These are phyloP conservation scores for Simplicillium sp. DNA, from an alignment of 2,329 filamentous ascomycete species.

Conservation along the genomic window DNA sequence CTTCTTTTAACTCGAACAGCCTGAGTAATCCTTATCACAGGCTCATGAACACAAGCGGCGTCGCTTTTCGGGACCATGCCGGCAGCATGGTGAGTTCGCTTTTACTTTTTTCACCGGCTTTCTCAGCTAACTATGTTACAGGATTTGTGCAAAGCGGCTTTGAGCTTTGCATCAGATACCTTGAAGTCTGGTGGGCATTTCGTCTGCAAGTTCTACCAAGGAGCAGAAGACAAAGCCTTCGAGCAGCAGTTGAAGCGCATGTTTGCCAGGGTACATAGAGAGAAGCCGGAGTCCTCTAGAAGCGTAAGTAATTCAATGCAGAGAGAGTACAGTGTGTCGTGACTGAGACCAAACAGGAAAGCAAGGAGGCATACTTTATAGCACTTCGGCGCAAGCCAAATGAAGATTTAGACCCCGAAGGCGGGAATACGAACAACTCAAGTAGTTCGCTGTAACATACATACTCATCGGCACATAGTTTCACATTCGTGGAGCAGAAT, in stretches of 20 bases:
- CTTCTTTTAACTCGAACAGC: slow-evolving; percentile 73
- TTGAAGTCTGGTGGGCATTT: slow-evolving; percentile 79
- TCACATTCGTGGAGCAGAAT: slow-evolving; percentile 10
- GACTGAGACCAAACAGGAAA: slow-evolving; percentile 20
- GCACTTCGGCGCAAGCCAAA: slow-evolving; percentile 53
- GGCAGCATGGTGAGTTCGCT: slow-evolving; percentile 74
- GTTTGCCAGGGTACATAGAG: slow-evolving; percentile 71
- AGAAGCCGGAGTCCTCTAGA: slow-evolving; percentile 88
- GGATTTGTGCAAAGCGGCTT: slow-evolving; percentile 83
- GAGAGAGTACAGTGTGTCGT: neutral
- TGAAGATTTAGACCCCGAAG: slow-evolving; percentile 9
- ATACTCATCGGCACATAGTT: neutral
- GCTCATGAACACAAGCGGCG: slow-evolving; percentile 99
- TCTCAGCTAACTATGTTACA: slow-evolving; percentile 23
- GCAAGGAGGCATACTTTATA: slow-evolving; percentile 77
- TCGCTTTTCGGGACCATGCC: slow-evolving; percentile 75
- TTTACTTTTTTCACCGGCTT: neutral
- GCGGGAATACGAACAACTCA: too few species aligned
- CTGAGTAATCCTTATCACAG: slow-evolving; percentile 93
- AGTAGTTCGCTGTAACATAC: neutral
- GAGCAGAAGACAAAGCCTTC: slow-evolving; percentile 71
- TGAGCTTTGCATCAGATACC: slow-evolving; percentile 78
- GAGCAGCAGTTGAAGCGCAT: slow-evolving; percentile 65
- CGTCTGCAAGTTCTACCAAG: slow-evolving; percentile 96
- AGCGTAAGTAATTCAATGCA: slow-evolving; percentile 47